Evolutionary conservation across 2,329 filamentous ascomycete genomes (phyloP).

Genomic region (Coleophoma eucalyptorum): DNA sequence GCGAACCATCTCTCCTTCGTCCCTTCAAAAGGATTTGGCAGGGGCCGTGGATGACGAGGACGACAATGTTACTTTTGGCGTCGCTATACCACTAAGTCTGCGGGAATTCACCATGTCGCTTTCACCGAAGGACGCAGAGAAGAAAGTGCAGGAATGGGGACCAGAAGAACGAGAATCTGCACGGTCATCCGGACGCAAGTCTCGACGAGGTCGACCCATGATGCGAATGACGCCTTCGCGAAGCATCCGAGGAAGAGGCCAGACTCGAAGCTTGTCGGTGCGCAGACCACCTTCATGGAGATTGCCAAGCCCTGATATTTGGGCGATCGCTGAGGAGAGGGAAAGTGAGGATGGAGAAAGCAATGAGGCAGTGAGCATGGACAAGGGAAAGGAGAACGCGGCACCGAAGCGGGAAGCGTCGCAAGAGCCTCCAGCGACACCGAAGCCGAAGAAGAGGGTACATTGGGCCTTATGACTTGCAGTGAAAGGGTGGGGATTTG

Average conservation of each 20-base stretch:
- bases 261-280: conserved; percentile 19
- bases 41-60: conserved; percentile 15
- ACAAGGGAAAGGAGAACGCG: not conserved
- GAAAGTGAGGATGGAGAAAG: conserved; percentile 2
- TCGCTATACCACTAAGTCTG: conserved; percentile 22
- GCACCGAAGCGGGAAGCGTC: not conserved
- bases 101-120: conserved; percentile 17
- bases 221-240: conserved; percentile 11
- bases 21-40: conserved; percentile 13
- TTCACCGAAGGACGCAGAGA: not conserved
- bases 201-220: conserved; percentile 18
- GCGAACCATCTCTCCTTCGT: conserved; percentile 23
- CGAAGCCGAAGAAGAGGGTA: not conserved
- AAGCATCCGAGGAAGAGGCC: conserved; percentile 15
- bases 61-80: conserved; percentile 13
- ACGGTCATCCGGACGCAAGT: not conserved
- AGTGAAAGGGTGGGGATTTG: too few relatives aligned
- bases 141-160: not conserved
- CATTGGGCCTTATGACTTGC: not conserved
- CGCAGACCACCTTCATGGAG: conserved; percentile 24
- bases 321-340: conserved; percentile 23
- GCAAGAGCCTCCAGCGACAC: not conserved
- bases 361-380: not conserved
- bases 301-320: conserved; percentile 26
- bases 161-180: not conserved